phyloP scores from a whole-genome alignment of 345 rosid species.

The Pistacia vera region DNA sequence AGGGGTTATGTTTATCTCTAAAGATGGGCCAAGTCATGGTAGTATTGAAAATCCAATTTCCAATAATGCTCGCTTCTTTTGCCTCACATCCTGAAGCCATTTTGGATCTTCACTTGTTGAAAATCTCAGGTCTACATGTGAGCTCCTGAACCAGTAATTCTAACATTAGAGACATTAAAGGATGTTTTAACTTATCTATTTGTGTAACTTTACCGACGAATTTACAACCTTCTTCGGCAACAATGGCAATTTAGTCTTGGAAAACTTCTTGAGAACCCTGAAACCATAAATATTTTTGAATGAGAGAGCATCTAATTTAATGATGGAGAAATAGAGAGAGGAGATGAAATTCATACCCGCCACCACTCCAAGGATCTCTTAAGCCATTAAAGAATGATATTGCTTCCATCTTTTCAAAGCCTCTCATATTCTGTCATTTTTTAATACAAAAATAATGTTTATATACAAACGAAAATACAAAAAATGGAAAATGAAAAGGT shows the following conservation, averaged over 20 bases:
- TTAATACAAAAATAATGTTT: no score
- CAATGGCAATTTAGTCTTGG: constrained; percentile 51
- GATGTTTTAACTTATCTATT: no score
- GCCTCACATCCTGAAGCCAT: constrained; percentile 58
- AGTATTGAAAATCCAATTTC: constrained; percentile 45
- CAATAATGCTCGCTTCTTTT: constrained; percentile 43
- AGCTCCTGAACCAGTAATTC: constrained; percentile 42
- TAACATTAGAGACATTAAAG: no score
- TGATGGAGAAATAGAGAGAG: neutral
- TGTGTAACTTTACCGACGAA: neutral
- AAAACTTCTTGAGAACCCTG: constrained; percentile 58
- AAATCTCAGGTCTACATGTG: constrained; percentile 69
- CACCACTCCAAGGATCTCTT: constrained; percentile 81
- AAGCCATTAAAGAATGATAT: constrained; percentile 72
- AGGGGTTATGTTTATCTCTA: no score
- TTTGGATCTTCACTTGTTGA: constrained; percentile 51
- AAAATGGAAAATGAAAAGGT: neutral
- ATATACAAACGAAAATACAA: no score
- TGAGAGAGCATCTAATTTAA: neutral
- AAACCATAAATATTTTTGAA: neutral
- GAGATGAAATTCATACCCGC: constrained; percentile 40
- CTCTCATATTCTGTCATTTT: constrained; percentile 38
- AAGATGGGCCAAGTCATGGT: constrained; percentile 33
- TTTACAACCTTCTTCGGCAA: constrained; percentile 51
- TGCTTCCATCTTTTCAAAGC: constrained; percentile 58